These are phyloP conservation scores for Polyporus tsugae DNA, from an alignment of 1,284 basidiomycete genomes.

Conservation along the genomic window DNA sequence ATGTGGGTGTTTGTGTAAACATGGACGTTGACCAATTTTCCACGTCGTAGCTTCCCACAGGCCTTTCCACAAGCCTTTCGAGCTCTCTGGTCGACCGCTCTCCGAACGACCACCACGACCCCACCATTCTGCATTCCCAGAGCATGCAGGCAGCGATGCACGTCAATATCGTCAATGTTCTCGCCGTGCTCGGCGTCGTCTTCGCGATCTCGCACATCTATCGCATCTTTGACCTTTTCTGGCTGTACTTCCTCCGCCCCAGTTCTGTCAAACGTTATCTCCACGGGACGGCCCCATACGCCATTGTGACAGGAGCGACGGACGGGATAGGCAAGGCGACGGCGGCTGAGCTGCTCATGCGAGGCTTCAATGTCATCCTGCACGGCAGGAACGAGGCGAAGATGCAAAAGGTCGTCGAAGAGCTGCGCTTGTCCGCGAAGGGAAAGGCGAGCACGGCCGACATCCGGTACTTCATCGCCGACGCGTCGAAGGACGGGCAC, in stretches of 20 bases:
- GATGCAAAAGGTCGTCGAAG: constrained; percentile 37
- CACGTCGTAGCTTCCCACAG: too few relatives aligned
- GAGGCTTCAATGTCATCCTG: constrained; percentile 43
- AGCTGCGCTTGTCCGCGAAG: constrained; percentile 26
- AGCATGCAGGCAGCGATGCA: neutral
- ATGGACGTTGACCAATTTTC: too few relatives aligned
- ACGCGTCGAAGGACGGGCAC: constrained; percentile 32
- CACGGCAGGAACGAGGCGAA: constrained; percentile 43
- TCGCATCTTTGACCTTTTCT: constrained; percentile 34
- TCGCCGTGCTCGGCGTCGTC: constrained; percentile 28
- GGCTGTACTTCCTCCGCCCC: constrained; percentile 41
- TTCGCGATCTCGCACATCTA: constrained; percentile 30
- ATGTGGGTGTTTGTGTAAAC: too few relatives aligned
- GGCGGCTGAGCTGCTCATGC: constrained; percentile 39
- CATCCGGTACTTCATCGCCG: constrained; percentile 40
- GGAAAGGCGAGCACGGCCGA: constrained; percentile 20
- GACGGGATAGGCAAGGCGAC: constrained; percentile 43
- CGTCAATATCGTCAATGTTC: constrained; percentile 15
- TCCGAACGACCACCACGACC: neutral
- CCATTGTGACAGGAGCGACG: constrained; percentile 42
- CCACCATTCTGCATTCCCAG: neutral
- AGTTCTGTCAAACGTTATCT: constrained; percentile 35
- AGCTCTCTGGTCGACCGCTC: too few relatives aligned
- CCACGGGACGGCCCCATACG: constrained; percentile 38
- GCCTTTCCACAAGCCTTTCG: too few relatives aligned